Evolutionary conservation across 495 filamentous ascomycete species (phyloP), one percentile per base, ranked within the genome.

Genomic region (Aspergillus leporis): DNA sequence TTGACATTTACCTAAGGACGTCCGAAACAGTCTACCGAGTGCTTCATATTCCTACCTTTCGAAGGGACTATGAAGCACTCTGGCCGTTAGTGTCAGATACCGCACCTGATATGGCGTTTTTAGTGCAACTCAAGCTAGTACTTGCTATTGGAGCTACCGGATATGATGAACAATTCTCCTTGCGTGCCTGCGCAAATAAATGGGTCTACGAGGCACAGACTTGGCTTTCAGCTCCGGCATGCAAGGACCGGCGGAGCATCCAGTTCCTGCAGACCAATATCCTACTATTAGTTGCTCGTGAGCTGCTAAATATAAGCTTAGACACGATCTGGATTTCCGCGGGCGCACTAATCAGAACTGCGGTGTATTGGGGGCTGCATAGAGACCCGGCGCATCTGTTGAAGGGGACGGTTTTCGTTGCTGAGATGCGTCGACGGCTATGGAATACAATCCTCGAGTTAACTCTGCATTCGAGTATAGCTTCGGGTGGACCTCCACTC

Each of bases 401-500:
- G 0, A 53, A 54, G 10, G 76, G 76, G 61, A 58, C 75, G 5
- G n/a, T 68, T 25, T 75, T 81, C 16, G 59, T 59, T 1, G 65
- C 75, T 5, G 87, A 90, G 63, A 79, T 87, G 71, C 78, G 85
- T 3, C 70, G 85, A 9, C 72, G 87, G 36, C 62, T 90, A 10
- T 88, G 86, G 86, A 83, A 83, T 45, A 84, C 82, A 1, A 75
- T 85, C 5, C 22, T 87, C 19, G 85, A 87, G 61, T 61, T 86
- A 3, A 61, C 66, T 9, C 51, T 87, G 10, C 78, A 83, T 31
- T 76, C 82, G 1, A 81, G 81, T 58, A 58, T 87, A 36, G 72
- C 74, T n/a, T 72, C 77, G 1, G 84, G 83, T 0, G 79, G 73
- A 1, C 74, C 81, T 10, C 78, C 81, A 1, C 64, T 84, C 14